Evolutionary conservation across 225 moss, liverwort and hornwort species (phyloP), one percentile per base, ranked within the genome.

Genomic region (Pseudisothecium myosuroides): DNA sequence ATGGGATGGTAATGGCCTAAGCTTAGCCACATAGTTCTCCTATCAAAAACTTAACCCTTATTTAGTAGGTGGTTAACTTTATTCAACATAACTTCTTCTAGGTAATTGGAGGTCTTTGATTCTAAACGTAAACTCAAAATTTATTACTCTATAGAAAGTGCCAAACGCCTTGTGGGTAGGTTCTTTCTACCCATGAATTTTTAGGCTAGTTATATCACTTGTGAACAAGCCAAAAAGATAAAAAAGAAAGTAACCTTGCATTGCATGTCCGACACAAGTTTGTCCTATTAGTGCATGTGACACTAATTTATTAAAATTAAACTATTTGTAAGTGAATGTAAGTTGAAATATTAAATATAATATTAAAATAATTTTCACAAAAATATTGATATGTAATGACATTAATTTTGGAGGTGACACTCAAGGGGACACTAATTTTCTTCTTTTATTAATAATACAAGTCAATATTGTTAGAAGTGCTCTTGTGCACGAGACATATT

Each of bases 81-180:
- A 17, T 72, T 27, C 27, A 14, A 43, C 0, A 0, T 27, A 28
- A 72, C 3, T 72, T 72, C 10, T 72, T 27, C 26, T 43, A 72
- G 26, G 5, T 16, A 43, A 1, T 72, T 72, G 2, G 3, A 72
- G 4, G 27, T 16, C 5, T 43, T 43, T 28, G 1, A 72, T 43
- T 72, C 10, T 1, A 27, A 17, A 27, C 3, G 28, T 17, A 5
- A 72, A 72, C 0, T 28, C 27, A 27, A 27, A 16, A 16, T 27
- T 10, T 16, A 0, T 72, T 72, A 15, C 3, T 14, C 14, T 39
- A 39, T 28, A 27, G 3, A 3, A 27, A 43, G 13, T 27, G 2
- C 0, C 1, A 1, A 43, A 10, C 0, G 0, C 28, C 9, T 43
- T 17, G 2, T 27, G 1, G 8, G 9, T 72, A 43, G 72, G 10